Evolutionary conservation across 495 filamentous ascomycete species (phyloP), one percentile per base, ranked within the genome.

Genomic region (Xylaria castorea): DNA sequence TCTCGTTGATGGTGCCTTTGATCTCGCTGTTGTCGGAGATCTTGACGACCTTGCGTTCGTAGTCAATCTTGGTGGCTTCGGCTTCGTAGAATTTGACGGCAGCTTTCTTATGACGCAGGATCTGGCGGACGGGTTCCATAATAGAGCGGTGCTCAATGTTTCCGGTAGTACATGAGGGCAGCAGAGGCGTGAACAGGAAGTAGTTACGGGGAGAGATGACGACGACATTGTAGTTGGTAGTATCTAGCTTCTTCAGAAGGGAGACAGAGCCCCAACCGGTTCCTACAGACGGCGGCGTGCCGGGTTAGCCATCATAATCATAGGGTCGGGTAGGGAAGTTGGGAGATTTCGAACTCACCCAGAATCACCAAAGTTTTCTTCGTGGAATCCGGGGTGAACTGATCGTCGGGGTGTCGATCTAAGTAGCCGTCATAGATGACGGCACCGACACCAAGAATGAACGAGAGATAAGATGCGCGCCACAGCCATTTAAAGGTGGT

Each of bases 351-450:
- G 58, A 25, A 73, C 90, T 82, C 89, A 97, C 96, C 96, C 50
- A 99, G 88, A 78, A 99, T 90, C 20, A 99, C 97, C 38, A 99
- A 87, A 27, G 94, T 99, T 88, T 98, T 98, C 93, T 98, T 99
- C 66, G 78, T 83, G 71, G 95, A 91, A 83, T 97, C 94, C 38
- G 94, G 91, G 69, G 89, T 87, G 50, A 86, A 82, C 85, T 98
- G 96, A 42, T 96, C 92, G 22, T 87, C 87, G 8, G 95, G 96
- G 81, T 95, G 88, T 71, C 94, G 90, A 74, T 92, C 89, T 40
- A 89, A 82, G 81, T 93, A 97, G 80, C 98, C 92, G 75, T 89
- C 89, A 81, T 94, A 97, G 67, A 89, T 91, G 65, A 96, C 80
- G 73, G 90, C 92, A 60, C 83, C 92, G 48, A 91, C 79, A 66